phyloP scores from a whole-genome alignment of 2,329 filamentous ascomycete species.

The Cercospora nicotianae region DNA sequence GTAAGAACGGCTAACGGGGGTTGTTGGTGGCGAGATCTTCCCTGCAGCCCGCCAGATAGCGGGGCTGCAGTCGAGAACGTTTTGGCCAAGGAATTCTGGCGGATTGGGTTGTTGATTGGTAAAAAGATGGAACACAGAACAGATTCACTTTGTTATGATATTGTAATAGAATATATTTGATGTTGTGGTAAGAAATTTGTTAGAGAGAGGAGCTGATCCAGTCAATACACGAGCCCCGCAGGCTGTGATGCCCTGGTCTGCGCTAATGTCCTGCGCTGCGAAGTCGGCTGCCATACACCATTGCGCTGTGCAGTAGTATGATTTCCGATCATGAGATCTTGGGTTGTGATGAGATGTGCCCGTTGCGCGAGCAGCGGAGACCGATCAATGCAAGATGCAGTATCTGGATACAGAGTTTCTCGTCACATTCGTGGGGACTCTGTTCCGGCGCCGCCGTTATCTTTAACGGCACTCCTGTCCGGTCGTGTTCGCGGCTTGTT shows the following conservation, averaged over 20 bases:
- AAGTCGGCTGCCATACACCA: neutral
- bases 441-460: neutral
- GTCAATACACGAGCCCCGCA: neutral
- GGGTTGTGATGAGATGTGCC: neutral
- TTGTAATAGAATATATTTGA: neutral
- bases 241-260: neutral
- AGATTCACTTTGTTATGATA: neutral
- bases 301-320: neutral
- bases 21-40: neutral
- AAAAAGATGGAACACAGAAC: neutral
- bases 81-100: neutral
- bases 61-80: neutral
- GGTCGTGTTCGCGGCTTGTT: neutral
- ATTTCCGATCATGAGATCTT: neutral
- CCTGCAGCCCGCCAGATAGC: conserved; percentile 1
- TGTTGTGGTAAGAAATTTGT: neutral
- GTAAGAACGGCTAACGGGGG: neutral
- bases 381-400: neutral
- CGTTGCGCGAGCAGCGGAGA: neutral
- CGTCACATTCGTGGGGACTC: neutral
- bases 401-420: neutral
- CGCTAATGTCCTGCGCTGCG: neutral
- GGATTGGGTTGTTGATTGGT: neutral
- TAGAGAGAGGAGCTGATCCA: neutral
- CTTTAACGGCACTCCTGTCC: neutral